Conservation (phyloP, 345 rosid genomes). For the Citrus hindsii region DNA sequence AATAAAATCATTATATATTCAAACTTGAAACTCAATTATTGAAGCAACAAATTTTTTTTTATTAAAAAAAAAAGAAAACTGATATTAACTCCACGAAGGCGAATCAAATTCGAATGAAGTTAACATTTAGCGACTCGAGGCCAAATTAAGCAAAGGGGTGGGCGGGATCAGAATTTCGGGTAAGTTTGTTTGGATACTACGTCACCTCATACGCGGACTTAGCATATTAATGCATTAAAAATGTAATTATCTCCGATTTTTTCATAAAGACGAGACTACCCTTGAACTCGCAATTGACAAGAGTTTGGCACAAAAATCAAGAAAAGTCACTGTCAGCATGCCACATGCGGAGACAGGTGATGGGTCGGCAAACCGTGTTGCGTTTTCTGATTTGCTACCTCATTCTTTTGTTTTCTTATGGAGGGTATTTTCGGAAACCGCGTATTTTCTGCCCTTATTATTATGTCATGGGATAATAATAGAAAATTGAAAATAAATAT, state of each 20-base stretch:
- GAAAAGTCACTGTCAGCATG: not conserved
- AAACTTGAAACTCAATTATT: too few species aligned
- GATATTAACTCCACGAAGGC: too few species aligned
- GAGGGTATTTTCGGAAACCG: constrained; percentile 6
- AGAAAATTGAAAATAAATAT: not conserved
- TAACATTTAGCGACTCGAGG: too few species aligned
- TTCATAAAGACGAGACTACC: constrained; percentile 6
- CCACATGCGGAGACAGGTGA: constrained; percentile 9
- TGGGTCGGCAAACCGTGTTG: constrained; percentile 17
- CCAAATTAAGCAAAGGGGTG: too few species aligned
- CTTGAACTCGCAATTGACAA: not conserved
- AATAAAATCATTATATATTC: too few species aligned
- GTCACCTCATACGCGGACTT: constrained; percentile 6
- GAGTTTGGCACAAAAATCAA: constrained; percentile 6
- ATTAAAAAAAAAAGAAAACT: too few species aligned
- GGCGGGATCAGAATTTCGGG: constrained; percentile 3
- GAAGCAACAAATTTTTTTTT: too few species aligned
- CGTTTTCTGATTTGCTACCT: not conserved
- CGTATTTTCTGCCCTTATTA: too few species aligned
- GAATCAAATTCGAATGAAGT: too few species aligned
- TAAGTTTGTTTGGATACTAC: not conserved
- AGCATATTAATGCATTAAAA: not conserved
- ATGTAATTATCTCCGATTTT: not conserved
- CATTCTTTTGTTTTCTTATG: not conserved
- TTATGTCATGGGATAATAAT: not conserved